A percentile compares a stretch with the other conserved stretches of the same genome.
phyloP scores from a whole-genome alignment of 228 moss, liverwort and hornwort species.

The Sphagnum magellanicum region DNA sequence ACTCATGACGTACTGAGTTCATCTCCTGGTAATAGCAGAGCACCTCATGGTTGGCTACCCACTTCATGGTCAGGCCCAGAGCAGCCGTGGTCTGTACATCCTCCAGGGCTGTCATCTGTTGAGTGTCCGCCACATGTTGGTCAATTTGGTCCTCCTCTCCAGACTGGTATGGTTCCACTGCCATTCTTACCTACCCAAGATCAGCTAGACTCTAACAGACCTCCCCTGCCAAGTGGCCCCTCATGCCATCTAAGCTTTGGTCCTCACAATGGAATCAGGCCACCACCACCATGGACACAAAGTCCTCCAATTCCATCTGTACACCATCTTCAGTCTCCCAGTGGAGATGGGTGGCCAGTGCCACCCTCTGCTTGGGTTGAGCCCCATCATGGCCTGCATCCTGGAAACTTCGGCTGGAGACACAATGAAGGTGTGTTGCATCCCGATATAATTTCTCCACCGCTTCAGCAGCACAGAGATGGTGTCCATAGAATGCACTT shows the following conservation, averaged over 20 bases:
- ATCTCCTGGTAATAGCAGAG: background rate
- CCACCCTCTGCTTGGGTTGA: background rate
- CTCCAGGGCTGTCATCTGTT: background rate
- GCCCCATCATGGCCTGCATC: background rate
- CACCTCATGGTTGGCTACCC: background rate
- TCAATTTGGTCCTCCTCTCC: too few species aligned
- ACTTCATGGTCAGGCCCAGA: background rate
- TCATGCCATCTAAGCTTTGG: background rate
- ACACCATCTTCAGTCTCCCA: background rate
- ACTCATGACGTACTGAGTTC: background rate
- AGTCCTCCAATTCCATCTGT: background rate
- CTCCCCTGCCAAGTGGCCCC: conserved; percentile 1
- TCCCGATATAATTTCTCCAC: background rate
- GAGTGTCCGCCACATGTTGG: too few species aligned
- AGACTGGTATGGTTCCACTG: background rate
- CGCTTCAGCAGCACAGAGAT: background rate
- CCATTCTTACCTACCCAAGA: too few species aligned
- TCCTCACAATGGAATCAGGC: background rate
- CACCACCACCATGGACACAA: conserved; percentile 2
- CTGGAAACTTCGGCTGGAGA: background rate
- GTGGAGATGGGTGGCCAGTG: background rate
- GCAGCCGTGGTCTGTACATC: background rate
- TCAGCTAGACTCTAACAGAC: conserved; percentile 1
- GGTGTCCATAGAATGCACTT: background rate
- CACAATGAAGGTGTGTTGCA: background rate